phyloP scores from a whole-genome alignment of 2,329 filamentous ascomycete species.

The Fusarium sp. region DNA sequence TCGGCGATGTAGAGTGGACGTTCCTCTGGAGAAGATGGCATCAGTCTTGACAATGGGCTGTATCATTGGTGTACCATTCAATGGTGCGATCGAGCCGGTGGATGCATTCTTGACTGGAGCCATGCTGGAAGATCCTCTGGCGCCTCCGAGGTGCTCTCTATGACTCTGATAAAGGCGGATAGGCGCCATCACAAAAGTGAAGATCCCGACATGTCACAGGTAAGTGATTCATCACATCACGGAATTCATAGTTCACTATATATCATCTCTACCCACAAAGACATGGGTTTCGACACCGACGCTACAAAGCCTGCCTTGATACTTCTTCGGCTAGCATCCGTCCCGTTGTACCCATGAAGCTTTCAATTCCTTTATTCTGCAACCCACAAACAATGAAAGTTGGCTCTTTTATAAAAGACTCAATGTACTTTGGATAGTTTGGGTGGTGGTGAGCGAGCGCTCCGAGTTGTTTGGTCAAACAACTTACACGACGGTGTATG shows the following conservation, averaged over 20 bases:
- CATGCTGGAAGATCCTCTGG: not conserved
- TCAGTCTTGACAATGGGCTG: not conserved
- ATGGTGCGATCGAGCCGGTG: not conserved
- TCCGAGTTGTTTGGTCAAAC: conserved; percentile 16
- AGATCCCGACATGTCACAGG: not conserved
- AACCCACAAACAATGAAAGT: not conserved
- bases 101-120: not conserved
- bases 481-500: conserved; percentile 6
- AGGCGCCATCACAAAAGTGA: conserved; percentile 13
- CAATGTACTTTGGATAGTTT: not conserved
- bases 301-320: not conserved
- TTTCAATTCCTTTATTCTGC: not conserved
- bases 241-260: not conserved
- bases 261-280: not conserved
- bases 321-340: not conserved
- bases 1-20: conserved; percentile 11
- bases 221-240: not conserved
- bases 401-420: not conserved
- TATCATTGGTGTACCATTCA: no score
- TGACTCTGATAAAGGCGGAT: not conserved
- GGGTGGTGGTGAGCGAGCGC: not conserved
- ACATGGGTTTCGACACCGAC: not conserved
- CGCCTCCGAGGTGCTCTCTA: not conserved
- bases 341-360: not conserved
- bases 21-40: not conserved